Evolutionary conservation across 306 rosid species (phyloP), one percentile per base, ranked within the genome.

Genomic region (Lathyrus sativus): DNA sequence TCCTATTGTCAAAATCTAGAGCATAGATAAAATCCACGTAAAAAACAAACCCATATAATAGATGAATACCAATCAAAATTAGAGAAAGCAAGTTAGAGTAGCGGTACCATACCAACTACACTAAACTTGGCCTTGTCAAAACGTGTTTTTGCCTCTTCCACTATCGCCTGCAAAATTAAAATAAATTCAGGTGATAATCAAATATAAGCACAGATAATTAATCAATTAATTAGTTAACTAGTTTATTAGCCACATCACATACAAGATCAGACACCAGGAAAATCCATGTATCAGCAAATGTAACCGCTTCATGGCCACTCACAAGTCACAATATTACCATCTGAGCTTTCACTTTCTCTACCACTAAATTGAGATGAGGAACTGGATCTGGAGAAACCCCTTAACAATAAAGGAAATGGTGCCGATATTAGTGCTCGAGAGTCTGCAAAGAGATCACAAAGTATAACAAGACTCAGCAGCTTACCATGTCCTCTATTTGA

Each of bases 391-490:
- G 89, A 85, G 59, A 85, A 79, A 71, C 96, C 96, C 83, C 96
- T 88, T 73, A 89, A 74, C 65, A 88, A 74, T 68, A 92, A 72
- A 71, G 98, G 96, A 72, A 92, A 96, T 35, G 98, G 98, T 17
- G 96, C 98, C 19, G 96, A 92, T 81, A 88, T 85, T 50, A 96
- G 93, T 51, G 96, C 96, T 39, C 85, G 82, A 43, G 91, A 88
- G 76, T 92, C 98, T 68, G 85, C 74, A 82, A 76, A 90, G 70
- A 90, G 82, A 63, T 92, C 98, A 74, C 90, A 90, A 49, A 90
- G 90, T 63, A 90, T 86, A 74, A 90, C 90, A 77, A 19, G 33
- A 53, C 59, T 53, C 59, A 22, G 7, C 59, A 53, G 31, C 59
- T 54, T 11, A 49, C 56, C 56, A 17, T 7, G 28, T 50, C 12